These are phyloP conservation scores for Emmonsiellopsis sp. DNA, from an alignment of 2,329 filamentous ascomycete genomes.

Conservation along the genomic window DNA sequence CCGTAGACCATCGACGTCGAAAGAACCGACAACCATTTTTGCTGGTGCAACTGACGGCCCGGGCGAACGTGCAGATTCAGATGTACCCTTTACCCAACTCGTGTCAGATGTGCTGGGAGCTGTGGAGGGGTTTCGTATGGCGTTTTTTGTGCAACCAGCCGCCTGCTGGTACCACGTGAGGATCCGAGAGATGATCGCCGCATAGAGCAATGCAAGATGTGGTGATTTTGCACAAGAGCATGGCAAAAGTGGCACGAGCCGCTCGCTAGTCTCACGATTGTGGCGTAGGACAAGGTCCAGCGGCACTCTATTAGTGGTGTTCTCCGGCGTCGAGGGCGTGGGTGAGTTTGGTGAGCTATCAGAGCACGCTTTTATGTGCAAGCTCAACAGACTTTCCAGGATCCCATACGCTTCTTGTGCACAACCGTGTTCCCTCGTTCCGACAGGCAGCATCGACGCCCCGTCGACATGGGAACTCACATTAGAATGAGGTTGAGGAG, in stretches of 20 bases:
- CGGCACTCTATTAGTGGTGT: slow-evolving; percentile 3
- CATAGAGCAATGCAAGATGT: slow-evolving; percentile 17
- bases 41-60: slow-evolving; percentile 6
- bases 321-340: not conserved
- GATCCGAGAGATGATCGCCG: slow-evolving; percentile 18
- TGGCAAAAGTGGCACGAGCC: slow-evolving; percentile 13
- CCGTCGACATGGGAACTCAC: not conserved
- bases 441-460: not conserved
- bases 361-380: not conserved
- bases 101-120: too few species aligned
- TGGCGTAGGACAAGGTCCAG: slow-evolving; percentile 18
- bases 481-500: not conserved
- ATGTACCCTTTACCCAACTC: too few species aligned
- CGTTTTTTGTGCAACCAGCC: slow-evolving; percentile 7
- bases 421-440: slow-evolving; percentile 8
- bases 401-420: slow-evolving; percentile 9
- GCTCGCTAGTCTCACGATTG: slow-evolving; percentile 18
- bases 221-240: slow-evolving; percentile 16
- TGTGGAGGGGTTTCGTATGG: too few species aligned
- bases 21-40: slow-evolving; percentile 16
- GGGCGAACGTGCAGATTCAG: not conserved
- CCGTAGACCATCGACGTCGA: slow-evolving; percentile 16
- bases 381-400: slow-evolving; percentile 1
- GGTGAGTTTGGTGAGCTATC: not conserved
- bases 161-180: slow-evolving; percentile 18